These are phyloP conservation scores for Euphorbia pulcherrima DNA, from an alignment of 345 rosid genomes.

Conservation along the genomic window DNA sequence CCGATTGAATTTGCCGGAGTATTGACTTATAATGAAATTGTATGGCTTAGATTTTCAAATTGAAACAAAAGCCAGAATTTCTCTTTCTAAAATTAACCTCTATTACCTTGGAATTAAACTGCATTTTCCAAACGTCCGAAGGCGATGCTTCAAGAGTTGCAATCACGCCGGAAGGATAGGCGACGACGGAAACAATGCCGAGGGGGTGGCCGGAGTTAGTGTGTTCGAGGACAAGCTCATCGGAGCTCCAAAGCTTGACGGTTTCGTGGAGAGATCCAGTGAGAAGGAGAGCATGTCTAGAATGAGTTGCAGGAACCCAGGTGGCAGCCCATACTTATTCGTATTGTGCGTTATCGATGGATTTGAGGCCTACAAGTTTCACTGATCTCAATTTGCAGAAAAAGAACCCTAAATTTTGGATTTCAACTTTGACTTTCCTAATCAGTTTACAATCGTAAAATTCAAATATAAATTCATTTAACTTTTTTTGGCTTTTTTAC, in stretches of 20 bases:
- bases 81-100: too few relatives aligned
- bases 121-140: slow-evolving; percentile 96
- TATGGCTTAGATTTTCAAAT: too few relatives aligned
- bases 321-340: slow-evolving; percentile 95
- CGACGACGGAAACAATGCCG: slow-evolving; percentile 90
- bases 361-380: slow-evolving; percentile 88
- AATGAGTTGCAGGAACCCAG: slow-evolving; percentile 74
- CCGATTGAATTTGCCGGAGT: too few relatives aligned
- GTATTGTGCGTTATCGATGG: slow-evolving; percentile 75
- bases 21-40: too few relatives aligned
- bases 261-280: slow-evolving; percentile 95
- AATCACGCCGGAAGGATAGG: slow-evolving; percentile 89
- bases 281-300: slow-evolving; percentile 62
- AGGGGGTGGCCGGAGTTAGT: slow-evolving; percentile 89
- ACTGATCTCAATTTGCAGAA: slow-evolving; percentile 21
- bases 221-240: slow-evolving; percentile 68
- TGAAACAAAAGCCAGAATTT: too few relatives aligned
- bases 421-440: too few relatives aligned
- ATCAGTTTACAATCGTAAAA: too few relatives aligned
- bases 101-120: slow-evolving; percentile 78
- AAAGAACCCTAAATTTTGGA: slow-evolving; percentile 9
- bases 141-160: slow-evolving; percentile 95
- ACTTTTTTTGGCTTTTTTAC: too few relatives aligned
- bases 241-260: slow-evolving; percentile 77
- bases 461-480: too few relatives aligned